Base-by-base conservation (phyloP, 805 yeast genomes). In the Candida suzukii region DNA sequence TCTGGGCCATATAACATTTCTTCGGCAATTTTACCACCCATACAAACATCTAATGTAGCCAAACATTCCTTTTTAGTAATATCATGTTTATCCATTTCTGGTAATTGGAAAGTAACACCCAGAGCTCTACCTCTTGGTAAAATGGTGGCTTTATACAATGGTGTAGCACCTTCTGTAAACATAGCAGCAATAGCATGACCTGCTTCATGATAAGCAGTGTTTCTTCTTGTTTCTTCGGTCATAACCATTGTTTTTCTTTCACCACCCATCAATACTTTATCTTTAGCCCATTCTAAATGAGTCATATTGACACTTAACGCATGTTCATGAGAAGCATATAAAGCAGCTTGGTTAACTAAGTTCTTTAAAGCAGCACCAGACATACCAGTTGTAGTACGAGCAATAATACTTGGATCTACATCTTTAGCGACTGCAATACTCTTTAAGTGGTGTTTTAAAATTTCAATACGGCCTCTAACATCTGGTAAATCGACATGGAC, bases 1-100 rank as follows among this genome's bases (percentile, higher is more conserved):
- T 87, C 96, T 36, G 80, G 74, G 2, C 99, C 99, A 57, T 87
- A 86, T 38, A 85, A 73, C 71, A 87, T 70, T 59, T 91, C 97
- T 68, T 93, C 99, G 25, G 99, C 99, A 44, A 88, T 80, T 61
- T 90, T 90, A 48, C 99, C 99, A 46, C 99, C 99, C 99, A 93
- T 93, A 60, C 96, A 88, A 38, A 93, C 99, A 61, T 93, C 99
- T 50, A 93, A 66, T 48, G 95, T 72, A 0, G 98, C 96, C 48
- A 83, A 71, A 60, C 96, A 86, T 64, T 93, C 98, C 46, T 73
- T 78, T 60, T 77, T 84, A 26, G 96, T 88, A 64, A 86, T 84
- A 57, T 91, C 98, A 46, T 86, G 88, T 68, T 93, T 91, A 66
- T 93, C 99, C 91, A 90, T 88, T 60, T 93, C 98, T 3, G 99